Evolutionary conservation across 2,329 filamentous ascomycete genomes (phyloP), one percentile per base, ranked within the genome.

Genomic region (Pezicula rhizophila): DNA sequence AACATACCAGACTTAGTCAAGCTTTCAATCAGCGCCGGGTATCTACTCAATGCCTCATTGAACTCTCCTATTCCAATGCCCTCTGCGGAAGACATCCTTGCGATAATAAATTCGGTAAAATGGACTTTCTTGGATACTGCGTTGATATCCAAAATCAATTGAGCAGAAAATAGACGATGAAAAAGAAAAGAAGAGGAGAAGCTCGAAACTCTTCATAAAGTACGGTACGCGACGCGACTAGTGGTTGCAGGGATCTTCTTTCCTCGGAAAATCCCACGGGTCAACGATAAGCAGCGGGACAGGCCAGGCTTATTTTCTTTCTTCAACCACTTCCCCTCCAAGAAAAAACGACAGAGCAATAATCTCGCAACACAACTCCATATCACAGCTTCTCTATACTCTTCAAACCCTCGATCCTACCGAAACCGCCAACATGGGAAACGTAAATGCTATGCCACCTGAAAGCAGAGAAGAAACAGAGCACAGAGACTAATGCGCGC

Each of bases 11-110:
- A 37, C 40, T 55, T 60, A 23, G 45, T 51, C 12, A 57, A 45
- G 7, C 45, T 49, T 37, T 57, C 51, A 11, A 65, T 43, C 5
- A 64, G 42, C 12, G 43, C 47, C 4, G 57, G 56, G 48, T 65
- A 65, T 37, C 58, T 51, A 25, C 40, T 18, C 25, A 65, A 43
- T 17, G 58, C 57, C 14, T 57, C 57, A 43, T 60, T 57, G 44
- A 66, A 66, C 37, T 61, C 55, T 8, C 48, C 31, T 12, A 51
- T 42, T 5, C 55, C 56, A 43, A 65, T 64, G n/a, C 46, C 26
- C 17, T 46, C 34, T 14, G 55, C 42, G 8, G 51, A 49, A 18
- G 60, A 56, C 60, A 64, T 64, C 14, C 40, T 15, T 42, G 28
- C 25, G 4, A 12, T 8, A 5, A 40, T 18, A 5, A 23, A 14